Conservation (phyloP, 805 yeast genomes). For the Ogataea ganodermae region DNA sequence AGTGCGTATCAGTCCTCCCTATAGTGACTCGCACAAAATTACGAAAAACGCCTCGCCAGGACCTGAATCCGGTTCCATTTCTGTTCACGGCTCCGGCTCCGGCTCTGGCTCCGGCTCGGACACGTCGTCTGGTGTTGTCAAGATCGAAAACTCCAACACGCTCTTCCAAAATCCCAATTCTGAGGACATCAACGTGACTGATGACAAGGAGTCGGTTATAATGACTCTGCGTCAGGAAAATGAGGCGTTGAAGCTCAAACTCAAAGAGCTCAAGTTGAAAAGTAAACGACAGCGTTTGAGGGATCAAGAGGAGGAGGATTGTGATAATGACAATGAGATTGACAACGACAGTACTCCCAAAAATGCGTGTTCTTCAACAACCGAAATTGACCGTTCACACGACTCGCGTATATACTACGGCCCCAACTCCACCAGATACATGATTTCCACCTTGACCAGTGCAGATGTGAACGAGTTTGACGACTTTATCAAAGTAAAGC, state of each 20-base stretch:
- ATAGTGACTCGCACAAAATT: not conserved
- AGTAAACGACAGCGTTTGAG: slow-evolving; percentile 22
- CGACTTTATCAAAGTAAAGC: slow-evolving; percentile 31
- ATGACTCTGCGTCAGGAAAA: slow-evolving; percentile 29
- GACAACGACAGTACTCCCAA: not conserved
- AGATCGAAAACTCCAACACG: not conserved
- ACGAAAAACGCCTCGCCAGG: not conserved
- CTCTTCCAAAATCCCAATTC: not conserved
- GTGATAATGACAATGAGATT: not conserved
- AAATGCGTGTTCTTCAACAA: not conserved
- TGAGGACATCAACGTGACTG: not conserved
- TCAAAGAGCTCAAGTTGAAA: slow-evolving; percentile 29
- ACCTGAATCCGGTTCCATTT: too few relatives aligned
- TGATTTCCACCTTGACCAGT: slow-evolving; percentile 40
- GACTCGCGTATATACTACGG: slow-evolving; percentile 44
- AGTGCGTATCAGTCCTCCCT: not conserved
- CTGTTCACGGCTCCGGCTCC: too few relatives aligned
- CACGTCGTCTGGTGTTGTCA: not conserved
- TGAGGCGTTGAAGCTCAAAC: slow-evolving; percentile 30
- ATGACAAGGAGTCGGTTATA: slow-evolving; percentile 14
- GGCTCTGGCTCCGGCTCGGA: slow-evolving; percentile 2
- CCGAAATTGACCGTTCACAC: not conserved
- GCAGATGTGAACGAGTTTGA: slow-evolving; percentile 33
- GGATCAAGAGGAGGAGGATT: slow-evolving; percentile 17
- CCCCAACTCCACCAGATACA: slow-evolving; percentile 50